Conservation (phyloP, 2,329 filamentous ascomycete genomes). For the Pseudogymnoascus sp. region DNA sequence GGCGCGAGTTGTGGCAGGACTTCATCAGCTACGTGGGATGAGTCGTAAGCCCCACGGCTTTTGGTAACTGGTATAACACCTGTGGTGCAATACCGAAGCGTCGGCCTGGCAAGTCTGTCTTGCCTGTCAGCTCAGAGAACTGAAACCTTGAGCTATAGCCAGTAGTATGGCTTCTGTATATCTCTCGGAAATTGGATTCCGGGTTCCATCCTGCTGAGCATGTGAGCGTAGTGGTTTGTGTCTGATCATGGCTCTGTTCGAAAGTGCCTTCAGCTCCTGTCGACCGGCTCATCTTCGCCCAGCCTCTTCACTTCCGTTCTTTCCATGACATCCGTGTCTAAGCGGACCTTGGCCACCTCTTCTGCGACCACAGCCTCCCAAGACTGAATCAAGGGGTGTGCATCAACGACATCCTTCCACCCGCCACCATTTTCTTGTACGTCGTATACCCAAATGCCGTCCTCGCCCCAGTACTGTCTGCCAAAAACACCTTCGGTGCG, state of each 20-base stretch:
- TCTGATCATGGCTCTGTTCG: neutral
- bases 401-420: slow-evolving; percentile 48
- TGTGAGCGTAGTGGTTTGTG: neutral
- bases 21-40: neutral
- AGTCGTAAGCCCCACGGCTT: neutral
- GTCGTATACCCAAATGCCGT: slow-evolving; percentile 64
- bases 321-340: slow-evolving; percentile 28
- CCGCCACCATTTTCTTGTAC: slow-evolving; percentile 36
- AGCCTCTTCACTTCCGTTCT: slow-evolving; percentile 10
- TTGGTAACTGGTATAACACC: neutral
- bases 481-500: slow-evolving; percentile 55
- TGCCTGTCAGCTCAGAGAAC: neutral
- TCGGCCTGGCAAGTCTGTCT: neutral
- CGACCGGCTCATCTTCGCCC: neutral
- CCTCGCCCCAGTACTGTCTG: slow-evolving; percentile 55
- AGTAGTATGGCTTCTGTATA: neutral
- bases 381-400: slow-evolving; percentile 58
- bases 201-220: neutral
- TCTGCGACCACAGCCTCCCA: slow-evolving; percentile 45
- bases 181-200: neutral
- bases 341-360: slow-evolving; percentile 34
- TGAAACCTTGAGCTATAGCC: neutral
- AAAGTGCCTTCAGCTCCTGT: neutral
- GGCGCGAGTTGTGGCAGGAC: neutral
- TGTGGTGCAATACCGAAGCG: neutral